Evolutionary conservation across 768 basidiomycete genomes (phyloP).

Genomic region (Inosperma sp.): DNA sequence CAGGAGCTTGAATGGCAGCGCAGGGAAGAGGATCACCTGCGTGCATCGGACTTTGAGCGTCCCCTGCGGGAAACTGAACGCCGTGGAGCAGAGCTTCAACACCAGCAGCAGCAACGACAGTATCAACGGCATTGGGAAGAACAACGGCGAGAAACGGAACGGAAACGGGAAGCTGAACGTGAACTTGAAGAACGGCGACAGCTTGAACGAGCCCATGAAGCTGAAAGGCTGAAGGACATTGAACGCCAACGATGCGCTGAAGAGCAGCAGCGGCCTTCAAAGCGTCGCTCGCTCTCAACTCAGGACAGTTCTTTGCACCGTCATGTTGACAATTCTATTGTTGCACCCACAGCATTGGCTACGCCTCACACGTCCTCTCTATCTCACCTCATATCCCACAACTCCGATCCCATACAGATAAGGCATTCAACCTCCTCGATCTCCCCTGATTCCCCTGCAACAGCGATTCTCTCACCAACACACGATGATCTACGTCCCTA

Average conservation of each 20-base stretch:
- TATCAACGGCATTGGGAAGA: too few relatives aligned
- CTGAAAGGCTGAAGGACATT: not conserved
- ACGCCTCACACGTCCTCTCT: conserved; percentile 20
- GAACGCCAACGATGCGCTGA: conserved; percentile 8
- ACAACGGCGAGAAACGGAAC: conserved; percentile 9
- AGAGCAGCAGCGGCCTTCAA: conserved; percentile 7
- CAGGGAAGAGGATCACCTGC: conserved; percentile 12
- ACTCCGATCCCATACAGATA: conserved; percentile 14
- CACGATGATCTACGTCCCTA: conserved; percentile 26
- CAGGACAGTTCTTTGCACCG: too few relatives aligned
- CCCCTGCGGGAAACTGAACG: conserved; percentile 12
- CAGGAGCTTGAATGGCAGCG: conserved; percentile 12
- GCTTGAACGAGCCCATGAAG: conserved; percentile 5
- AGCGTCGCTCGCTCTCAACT: conserved; percentile 8
- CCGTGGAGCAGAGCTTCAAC: conserved; percentile 9
- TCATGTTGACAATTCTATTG: too few relatives aligned
- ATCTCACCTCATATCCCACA: conserved; percentile 21
- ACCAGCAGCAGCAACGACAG: conserved; percentile 16
- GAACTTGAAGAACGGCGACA: conserved; percentile 14
- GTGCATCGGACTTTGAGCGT: conserved; percentile 12
- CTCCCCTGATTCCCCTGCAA: conserved; percentile 15
- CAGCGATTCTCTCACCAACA: conserved; percentile 14
- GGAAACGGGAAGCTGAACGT: conserved; percentile 8
- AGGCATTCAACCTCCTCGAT: conserved; percentile 14
- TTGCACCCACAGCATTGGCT: conserved; percentile 8